Evolutionary conservation across 495 filamentous ascomycete genomes (phyloP).

Genomic region (Lophiotrema nucula): DNA sequence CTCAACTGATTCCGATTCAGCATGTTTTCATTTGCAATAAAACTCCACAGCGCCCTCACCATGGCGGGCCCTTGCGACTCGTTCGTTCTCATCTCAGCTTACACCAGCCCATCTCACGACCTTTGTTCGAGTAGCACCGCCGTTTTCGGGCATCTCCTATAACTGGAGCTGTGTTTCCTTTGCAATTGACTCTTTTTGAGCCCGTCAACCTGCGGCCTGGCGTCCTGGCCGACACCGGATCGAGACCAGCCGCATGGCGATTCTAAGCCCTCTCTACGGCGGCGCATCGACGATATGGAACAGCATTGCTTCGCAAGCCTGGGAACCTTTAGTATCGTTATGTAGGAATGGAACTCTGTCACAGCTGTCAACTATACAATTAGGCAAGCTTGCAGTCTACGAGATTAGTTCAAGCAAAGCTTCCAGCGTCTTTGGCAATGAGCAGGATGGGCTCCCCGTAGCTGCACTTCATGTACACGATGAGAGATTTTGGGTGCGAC

Average conservation of each 20-base stretch:
- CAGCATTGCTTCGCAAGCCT: slow-evolving; percentile 40
- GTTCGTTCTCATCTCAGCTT: too few relatives aligned
- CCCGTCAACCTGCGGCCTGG: too few relatives aligned
- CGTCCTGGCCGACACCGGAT: too few relatives aligned
- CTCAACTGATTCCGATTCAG: background rate
- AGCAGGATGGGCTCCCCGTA: slow-evolving; percentile 26
- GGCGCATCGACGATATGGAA: slow-evolving; percentile 32
- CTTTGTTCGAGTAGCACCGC: too few relatives aligned
- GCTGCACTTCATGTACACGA: slow-evolving; percentile 55
- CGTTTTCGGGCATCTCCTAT: too few relatives aligned
- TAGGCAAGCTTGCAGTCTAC: slow-evolving; percentile 44
- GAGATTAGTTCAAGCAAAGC: slow-evolving; percentile 41
- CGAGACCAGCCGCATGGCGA: too few relatives aligned
- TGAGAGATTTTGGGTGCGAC: slow-evolving; percentile 64
- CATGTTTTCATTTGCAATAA: background rate
- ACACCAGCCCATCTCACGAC: too few relatives aligned
- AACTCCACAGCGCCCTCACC: too few relatives aligned
- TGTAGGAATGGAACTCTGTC: slow-evolving; percentile 44
- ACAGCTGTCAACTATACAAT: slow-evolving; percentile 42
- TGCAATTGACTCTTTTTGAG: too few relatives aligned
- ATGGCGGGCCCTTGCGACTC: too few relatives aligned
- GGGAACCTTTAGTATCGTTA: slow-evolving; percentile 46
- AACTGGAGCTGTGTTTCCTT: too few relatives aligned
- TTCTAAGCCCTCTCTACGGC: slow-evolving; percentile 31
- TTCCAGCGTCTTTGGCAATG: slow-evolving; percentile 40